phyloP scores from a whole-genome alignment of 1,284 basidiomycete genomes.

The Puccinia coronata region DNA sequence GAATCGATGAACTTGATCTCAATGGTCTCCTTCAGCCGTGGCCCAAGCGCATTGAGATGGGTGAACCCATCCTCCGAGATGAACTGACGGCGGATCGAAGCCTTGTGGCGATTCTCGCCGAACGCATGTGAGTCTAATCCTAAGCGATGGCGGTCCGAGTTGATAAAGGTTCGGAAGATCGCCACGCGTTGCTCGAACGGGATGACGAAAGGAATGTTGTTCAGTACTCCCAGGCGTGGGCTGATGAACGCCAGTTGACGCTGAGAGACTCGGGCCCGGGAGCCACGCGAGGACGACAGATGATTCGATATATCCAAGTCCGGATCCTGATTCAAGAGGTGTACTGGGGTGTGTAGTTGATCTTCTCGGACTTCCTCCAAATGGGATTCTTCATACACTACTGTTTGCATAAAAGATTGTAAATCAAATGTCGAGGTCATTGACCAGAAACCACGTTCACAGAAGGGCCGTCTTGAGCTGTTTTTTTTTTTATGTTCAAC shows the following conservation, averaged over 20 bases:
- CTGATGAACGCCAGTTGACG: constrained; percentile 73
- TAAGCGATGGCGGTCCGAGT: constrained; percentile 63
- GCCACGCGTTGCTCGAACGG: constrained; percentile 87
- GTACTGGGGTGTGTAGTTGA: constrained; percentile 49
- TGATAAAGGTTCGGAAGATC: constrained; percentile 82
- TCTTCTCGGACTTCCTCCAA: constrained; percentile 53
- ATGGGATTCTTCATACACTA: constrained; percentile 66
- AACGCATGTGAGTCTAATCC: constrained; percentile 42
- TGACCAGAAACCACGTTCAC: constrained; percentile 81
- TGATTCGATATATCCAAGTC: constrained; percentile 49
- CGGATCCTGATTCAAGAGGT: constrained; percentile 3
- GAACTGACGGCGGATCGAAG: constrained; percentile 71
- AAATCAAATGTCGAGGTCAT: constrained; percentile 72
- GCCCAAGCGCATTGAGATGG: constrained; percentile 68
- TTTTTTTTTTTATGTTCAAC: constrained; percentile 4
- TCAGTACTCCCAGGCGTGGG: constrained; percentile 83
- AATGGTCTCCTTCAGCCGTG: constrained; percentile 75
- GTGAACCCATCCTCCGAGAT: constrained; percentile 89
- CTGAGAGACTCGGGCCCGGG: constrained; percentile 63
- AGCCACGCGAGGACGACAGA: constrained; percentile 12
- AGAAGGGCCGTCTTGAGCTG: constrained; percentile 79
- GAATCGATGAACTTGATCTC: constrained; percentile 89
- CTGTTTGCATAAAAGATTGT: constrained; percentile 83
- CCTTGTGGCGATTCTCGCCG: constrained; percentile 55
- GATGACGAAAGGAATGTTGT: constrained; percentile 94